phyloP scores from a whole-genome alignment of 352 stramenopile species.

The Phytophthora fragariae region DNA sequence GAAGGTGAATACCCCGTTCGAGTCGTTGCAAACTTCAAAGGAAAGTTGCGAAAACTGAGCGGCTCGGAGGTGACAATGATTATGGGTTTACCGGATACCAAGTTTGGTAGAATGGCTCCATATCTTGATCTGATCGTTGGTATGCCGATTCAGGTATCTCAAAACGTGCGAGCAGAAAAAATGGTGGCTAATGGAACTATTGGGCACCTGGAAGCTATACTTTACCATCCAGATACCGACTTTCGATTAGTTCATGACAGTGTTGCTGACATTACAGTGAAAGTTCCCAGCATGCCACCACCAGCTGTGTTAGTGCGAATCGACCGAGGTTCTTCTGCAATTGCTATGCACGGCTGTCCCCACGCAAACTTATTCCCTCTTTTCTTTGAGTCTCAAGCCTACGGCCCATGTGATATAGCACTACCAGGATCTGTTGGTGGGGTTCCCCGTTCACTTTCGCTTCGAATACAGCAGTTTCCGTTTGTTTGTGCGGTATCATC shows the following conservation, averaged over 20 bases:
- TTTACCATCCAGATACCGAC: slow-evolving; percentile 4
- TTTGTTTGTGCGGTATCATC: slow-evolving; percentile 20
- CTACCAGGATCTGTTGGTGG: neutral
- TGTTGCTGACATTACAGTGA: slow-evolving; percentile 2
- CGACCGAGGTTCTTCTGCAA: neutral
- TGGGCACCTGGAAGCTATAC: slow-evolving; percentile 1
- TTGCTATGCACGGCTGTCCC: neutral
- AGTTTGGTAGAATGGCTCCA: slow-evolving; percentile 12
- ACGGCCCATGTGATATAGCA: neutral
- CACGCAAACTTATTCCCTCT: slow-evolving; percentile 17
- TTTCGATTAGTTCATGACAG: slow-evolving; percentile 17
- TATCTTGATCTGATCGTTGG: slow-evolving; percentile 3
- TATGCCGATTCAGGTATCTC: slow-evolving; percentile 3
- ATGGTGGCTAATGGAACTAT: slow-evolving; percentile 22
- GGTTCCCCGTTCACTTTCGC: neutral
- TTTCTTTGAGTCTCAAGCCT: slow-evolving; percentile 14
- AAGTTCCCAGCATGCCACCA: neutral
- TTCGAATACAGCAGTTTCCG: slow-evolving; percentile 21
- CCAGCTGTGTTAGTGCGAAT: slow-evolving; percentile 2
- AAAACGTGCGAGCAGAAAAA: slow-evolving; percentile 1
- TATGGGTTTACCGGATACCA: slow-evolving; percentile 5
- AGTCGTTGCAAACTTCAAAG: too few species aligned
- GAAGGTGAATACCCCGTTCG: too few species aligned
- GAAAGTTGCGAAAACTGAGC: too few species aligned
- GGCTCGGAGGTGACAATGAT: too few species aligned